Evolutionary conservation across 2,329 filamentous ascomycete species (phyloP).

Genomic region (Ascochyta fabae): DNA sequence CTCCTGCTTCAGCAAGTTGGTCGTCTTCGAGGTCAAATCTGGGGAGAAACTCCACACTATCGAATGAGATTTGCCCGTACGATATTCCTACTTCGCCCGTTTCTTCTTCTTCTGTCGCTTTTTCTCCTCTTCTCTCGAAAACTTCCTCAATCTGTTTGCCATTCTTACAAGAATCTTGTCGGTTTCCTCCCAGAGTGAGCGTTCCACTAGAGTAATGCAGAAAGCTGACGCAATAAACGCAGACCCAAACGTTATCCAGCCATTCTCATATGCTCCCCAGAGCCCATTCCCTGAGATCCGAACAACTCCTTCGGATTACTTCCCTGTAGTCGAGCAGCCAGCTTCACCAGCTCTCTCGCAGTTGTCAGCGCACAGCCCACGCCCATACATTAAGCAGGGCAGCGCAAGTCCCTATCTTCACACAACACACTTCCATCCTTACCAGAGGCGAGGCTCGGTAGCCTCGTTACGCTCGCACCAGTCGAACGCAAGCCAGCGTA

Average conservation of each 20-base stretch:
- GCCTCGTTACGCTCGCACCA: constrained; percentile 72
- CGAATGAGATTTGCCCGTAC: not conserved
- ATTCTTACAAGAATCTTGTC: constrained; percentile 39
- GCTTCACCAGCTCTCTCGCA: constrained; percentile 70
- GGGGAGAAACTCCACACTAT: constrained; percentile 35
- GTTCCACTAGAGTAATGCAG: not conserved
- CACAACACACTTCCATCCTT: constrained; percentile 61
- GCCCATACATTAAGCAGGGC: constrained; percentile 56
- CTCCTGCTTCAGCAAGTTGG: constrained; percentile 51
- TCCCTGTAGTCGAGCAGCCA: constrained; percentile 55
- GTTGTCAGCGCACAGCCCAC: constrained; percentile 54
- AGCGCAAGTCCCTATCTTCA: constrained; percentile 73
- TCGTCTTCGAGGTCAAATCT: constrained; percentile 22
- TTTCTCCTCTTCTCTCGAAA: not conserved
- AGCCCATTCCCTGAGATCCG: constrained; percentile 52
- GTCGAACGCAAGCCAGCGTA: constrained; percentile 63
- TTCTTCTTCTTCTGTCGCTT: not conserved
- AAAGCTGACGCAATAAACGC: constrained; percentile 21
- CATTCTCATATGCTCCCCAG: constrained; percentile 52
- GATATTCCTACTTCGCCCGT: not conserved
- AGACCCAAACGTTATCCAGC: constrained; percentile 67
- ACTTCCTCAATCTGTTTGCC: not conserved
- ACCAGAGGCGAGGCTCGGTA: constrained; percentile 70
- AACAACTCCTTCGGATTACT: constrained; percentile 50
- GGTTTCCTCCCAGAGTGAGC: constrained; percentile 38